A percentile compares a stretch with the other conserved stretches of the same genome.
These are phyloP conservation scores for Sistotremastrum niveocremeum DNA, from an alignment of 768 basidiomycete species.

Conservation along the genomic window DNA sequence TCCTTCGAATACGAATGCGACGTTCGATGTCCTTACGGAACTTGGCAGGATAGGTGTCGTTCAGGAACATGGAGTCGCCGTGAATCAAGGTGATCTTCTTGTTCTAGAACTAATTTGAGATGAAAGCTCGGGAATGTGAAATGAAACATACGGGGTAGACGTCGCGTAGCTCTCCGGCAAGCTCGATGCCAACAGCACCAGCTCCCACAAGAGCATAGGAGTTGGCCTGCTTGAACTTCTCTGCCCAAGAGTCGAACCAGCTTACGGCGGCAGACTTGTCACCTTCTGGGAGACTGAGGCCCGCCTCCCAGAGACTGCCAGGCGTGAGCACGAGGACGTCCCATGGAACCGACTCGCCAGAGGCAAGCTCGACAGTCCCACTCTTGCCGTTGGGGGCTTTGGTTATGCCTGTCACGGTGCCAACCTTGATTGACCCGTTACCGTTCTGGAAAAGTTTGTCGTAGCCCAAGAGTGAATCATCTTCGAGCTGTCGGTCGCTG, in stretches of 20 bases:
- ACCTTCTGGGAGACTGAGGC: slow-evolving; percentile 5
- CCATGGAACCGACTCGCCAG: slow-evolving; percentile 9
- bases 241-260: slow-evolving; percentile 5
- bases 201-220: slow-evolving; percentile 10
- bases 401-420: slow-evolving; percentile 1
- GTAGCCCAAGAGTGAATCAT: slow-evolving; percentile 1
- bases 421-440: slow-evolving; percentile 4
- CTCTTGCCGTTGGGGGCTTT: neutral
- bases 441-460: slow-evolving; percentile 3
- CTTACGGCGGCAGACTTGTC: neutral
- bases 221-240: slow-evolving; percentile 3
- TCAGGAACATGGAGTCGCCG: slow-evolving; percentile 36
- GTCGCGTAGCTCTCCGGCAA: slow-evolving; percentile 32
- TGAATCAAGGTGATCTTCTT: slow-evolving; percentile 54
- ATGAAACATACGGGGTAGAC: slow-evolving; percentile 22
- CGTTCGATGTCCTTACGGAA: slow-evolving; percentile 36
- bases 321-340: slow-evolving; percentile 11
- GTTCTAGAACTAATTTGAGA: slow-evolving; percentile 5
- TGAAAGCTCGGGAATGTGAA: neutral
- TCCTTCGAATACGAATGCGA: slow-evolving; percentile 27
- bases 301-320: slow-evolving; percentile 6
- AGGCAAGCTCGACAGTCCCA: slow-evolving; percentile 6
- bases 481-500: slow-evolving; percentile 2
- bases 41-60: slow-evolving; percentile 37
- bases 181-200: slow-evolving; percentile 17